Evolutionary conservation across 2,329 filamentous ascomycete species (phyloP), one percentile per base, ranked within the genome.

Genomic region (Chrysosporium queenslandicum): DNA sequence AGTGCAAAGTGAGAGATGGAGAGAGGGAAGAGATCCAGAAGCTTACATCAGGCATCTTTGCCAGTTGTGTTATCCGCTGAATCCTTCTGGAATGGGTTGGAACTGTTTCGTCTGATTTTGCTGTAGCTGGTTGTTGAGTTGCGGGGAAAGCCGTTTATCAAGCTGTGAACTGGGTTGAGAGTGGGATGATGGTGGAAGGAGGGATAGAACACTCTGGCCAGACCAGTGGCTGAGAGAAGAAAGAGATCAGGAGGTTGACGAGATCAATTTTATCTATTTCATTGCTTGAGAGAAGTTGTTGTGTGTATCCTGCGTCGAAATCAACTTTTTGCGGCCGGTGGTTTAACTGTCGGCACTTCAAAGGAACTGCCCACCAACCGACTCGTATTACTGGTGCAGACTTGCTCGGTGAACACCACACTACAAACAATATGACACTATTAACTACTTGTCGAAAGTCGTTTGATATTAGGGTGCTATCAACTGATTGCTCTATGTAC

Each of bases 41-140:
- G 66, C 70, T 64, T 58, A 72, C 71, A 63, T 74, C 71, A 53
- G 71, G 71, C 71, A 74, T 74, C 52, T 63, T 71, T 64, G 37
- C 23, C 23, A 8, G 50, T 50, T 41, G 25, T 32, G 27, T 42
- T n/a, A 16, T 41, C 18, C 18, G 18, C 14, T n/a, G 23, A 34
- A 23, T 45, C 25, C 20, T 21, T 40, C 37, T 40, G 6, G 39
- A 41, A 25, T 5, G 14, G 12, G 16, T 41, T 11, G 1, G 16
- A 14, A 41, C 3, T 18, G 16, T 11, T 25, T 23, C 20, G 39
- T 25, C n/a, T n/a, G n/a, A n/a, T n/a, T n/a, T n/a, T 4, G 39
- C 9, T 25, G 20, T 4, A 11, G 25, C n/a, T n/a, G 27, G 27
- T 29, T 27, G 40, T 43, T 43, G 18, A 27, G 21, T 27, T 43